Conservation (phyloP, 441 rosid genomes). For the Pelargonium cotyledonis region DNA sequence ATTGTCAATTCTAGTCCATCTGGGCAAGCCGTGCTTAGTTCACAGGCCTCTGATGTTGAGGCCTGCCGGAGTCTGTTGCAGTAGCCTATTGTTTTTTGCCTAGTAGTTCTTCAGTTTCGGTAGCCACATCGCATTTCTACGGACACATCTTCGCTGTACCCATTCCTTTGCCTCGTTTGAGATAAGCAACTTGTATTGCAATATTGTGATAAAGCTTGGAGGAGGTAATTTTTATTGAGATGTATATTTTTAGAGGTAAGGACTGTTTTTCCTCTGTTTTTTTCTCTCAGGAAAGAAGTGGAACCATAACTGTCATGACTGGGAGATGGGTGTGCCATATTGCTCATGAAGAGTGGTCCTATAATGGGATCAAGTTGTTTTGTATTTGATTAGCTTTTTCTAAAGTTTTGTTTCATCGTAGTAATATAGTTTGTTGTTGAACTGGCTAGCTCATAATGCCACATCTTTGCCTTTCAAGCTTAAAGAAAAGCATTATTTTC, state of each 20-base stretch:
- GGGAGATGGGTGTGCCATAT: constrained; percentile 32
- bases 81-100: not conserved
- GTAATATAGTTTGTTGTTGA: constrained; percentile 30
- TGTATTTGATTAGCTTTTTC: constrained; percentile 37
- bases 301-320: constrained; percentile 31
- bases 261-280: constrained; percentile 22
- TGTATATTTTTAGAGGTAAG: constrained; percentile 37
- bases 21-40: constrained; percentile 38
- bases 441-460: constrained; percentile 17
- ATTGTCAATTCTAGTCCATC: constrained; percentile 28
- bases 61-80: constrained; percentile 47
- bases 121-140: constrained; percentile 10
- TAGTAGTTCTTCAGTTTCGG: constrained; percentile 13
- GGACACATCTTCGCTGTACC: constrained; percentile 1
- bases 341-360: constrained; percentile 30
- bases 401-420: constrained; percentile 20
- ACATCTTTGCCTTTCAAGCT: constrained; percentile 1
- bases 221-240: constrained; percentile 27
- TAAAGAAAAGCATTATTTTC: not conserved
- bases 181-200: constrained; percentile 32
- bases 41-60: constrained; percentile 56
- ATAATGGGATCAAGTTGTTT: constrained; percentile 31
- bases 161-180: constrained; percentile 6
- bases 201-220: constrained; percentile 29
- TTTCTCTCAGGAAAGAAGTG: constrained; percentile 26